Evolutionary conservation across 306 rosid species (phyloP).

Genomic region (Sphenostylis stenocarpa): DNA sequence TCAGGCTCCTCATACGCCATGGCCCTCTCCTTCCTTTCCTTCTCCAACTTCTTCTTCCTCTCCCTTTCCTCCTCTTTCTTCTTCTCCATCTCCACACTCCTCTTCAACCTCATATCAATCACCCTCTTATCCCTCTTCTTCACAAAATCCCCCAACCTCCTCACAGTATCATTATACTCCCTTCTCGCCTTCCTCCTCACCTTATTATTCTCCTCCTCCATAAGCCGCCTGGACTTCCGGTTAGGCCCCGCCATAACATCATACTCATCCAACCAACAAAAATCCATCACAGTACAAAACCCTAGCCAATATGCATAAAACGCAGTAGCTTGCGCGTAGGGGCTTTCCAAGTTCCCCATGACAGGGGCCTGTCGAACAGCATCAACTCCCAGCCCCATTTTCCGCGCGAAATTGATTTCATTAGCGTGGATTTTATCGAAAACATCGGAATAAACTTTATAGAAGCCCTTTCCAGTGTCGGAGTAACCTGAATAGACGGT

Average conservation of each 20-base stretch:
- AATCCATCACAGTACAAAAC: constrained; percentile 86
- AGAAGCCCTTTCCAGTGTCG: constrained; percentile 70
- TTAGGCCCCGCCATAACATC: constrained; percentile 74
- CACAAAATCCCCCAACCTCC: constrained; percentile 87
- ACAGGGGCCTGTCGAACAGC: constrained; percentile 66
- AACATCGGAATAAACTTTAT: constrained; percentile 65
- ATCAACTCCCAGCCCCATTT: constrained; percentile 61
- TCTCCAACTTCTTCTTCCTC: constrained; percentile 68
- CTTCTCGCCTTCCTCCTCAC: constrained; percentile 80
- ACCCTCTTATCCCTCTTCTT: constrained; percentile 98
- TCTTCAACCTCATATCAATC: constrained; percentile 84
- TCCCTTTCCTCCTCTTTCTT: constrained; percentile 72
- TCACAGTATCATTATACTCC: constrained; percentile 88
- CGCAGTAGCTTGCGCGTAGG: constrained; percentile 77
- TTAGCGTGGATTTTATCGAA: constrained; percentile 68
- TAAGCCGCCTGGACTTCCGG: constrained; percentile 73
- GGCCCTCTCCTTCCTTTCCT: constrained; percentile 66
- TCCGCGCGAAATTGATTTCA: constrained; percentile 65
- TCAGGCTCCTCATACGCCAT: constrained; percentile 82
- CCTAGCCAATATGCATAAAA: constrained; percentile 82
- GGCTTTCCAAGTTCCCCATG: constrained; percentile 81
- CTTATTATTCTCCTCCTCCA: constrained; percentile 98
- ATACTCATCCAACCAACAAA: constrained; percentile 85
- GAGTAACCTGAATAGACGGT: constrained; percentile 73
- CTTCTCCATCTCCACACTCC: constrained; percentile 66